These are phyloP conservation scores for Ambrosiella cleistominuta DNA, from an alignment of 2,329 filamentous ascomycete species.

Conservation along the genomic window DNA sequence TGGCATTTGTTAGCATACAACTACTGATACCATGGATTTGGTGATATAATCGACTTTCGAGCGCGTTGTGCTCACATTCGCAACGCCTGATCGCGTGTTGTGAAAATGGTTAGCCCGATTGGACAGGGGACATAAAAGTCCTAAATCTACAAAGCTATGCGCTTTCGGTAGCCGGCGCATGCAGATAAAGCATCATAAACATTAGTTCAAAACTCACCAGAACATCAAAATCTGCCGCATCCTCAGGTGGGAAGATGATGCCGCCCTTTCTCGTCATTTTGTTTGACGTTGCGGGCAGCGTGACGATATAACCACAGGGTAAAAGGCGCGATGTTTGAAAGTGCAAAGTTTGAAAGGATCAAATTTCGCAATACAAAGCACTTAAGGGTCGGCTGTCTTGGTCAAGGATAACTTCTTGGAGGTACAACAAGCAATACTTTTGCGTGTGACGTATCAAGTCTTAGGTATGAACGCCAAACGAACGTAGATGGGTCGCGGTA, in stretches of 20 bases:
- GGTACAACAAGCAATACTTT: not conserved
- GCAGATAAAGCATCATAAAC: not conserved
- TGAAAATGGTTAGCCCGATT: not conserved
- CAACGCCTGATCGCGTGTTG: no score
- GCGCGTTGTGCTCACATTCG: not conserved
- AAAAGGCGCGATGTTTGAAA: not conserved
- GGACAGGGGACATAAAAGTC: not conserved
- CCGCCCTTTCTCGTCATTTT: slow-evolving; percentile 9
- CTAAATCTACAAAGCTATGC: not conserved
- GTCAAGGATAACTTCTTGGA: not conserved
- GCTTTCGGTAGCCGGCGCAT: no score
- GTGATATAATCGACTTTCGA: not conserved
- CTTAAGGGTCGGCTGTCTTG: not conserved
- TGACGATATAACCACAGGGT: slow-evolving; percentile 3
- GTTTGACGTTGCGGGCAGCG: not conserved
- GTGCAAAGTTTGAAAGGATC: no score
- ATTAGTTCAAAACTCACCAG: slow-evolving; percentile 7
- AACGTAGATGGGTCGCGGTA: no score
- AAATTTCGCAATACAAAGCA: no score
- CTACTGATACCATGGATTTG: not conserved
- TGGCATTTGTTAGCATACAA: not conserved
- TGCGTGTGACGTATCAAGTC: not conserved
- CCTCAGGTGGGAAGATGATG: slow-evolving; percentile 6
- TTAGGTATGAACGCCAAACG: no score
- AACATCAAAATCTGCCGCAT: slow-evolving; percentile 7